Evolutionary conservation across 768 basidiomycete species (phyloP).

Genomic region (Suillus weaverae): DNA sequence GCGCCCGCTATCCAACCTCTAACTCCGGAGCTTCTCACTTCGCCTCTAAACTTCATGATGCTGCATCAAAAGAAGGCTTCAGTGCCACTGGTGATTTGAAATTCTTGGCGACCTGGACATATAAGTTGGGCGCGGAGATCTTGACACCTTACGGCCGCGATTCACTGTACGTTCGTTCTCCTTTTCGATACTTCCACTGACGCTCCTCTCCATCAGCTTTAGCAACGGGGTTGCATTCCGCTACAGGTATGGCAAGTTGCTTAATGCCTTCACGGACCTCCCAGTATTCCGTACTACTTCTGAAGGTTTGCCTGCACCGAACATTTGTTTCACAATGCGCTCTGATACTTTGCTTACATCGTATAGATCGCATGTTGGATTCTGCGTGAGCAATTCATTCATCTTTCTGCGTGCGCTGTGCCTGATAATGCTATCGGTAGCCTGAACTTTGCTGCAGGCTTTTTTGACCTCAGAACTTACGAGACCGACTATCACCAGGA

Average conservation of each 20-base stretch:
- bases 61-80: conserved; percentile 27
- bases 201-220: conserved; percentile 25
- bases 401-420: conserved; percentile 15
- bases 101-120: conserved; percentile 48
- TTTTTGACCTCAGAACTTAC: conserved; percentile 45
- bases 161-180: conserved; percentile 31
- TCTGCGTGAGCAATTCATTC: conserved; percentile 27
- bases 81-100: conserved; percentile 36
- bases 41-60: conserved; percentile 27
- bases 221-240: conserved; percentile 46
- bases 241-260: conserved; percentile 46
- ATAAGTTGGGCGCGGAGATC: conserved; percentile 46
- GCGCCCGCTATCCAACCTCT: conserved; percentile 43
- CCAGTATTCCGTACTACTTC: conserved; percentile 53
- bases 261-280: conserved; percentile 41
- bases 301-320: conserved; percentile 30
- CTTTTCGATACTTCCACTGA: background rate
- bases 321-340: background rate
- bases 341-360: background rate
- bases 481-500: conserved; percentile 44
- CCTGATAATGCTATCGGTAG: conserved; percentile 17
- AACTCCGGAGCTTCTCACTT: conserved; percentile 29
- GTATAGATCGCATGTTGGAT: conserved; percentile 33
- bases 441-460: conserved; percentile 53
- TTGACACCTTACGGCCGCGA: conserved; percentile 49